phyloP scores from a whole-genome alignment of 352 stramenopile genomes.

The Phytophthora boehmeriae region DNA sequence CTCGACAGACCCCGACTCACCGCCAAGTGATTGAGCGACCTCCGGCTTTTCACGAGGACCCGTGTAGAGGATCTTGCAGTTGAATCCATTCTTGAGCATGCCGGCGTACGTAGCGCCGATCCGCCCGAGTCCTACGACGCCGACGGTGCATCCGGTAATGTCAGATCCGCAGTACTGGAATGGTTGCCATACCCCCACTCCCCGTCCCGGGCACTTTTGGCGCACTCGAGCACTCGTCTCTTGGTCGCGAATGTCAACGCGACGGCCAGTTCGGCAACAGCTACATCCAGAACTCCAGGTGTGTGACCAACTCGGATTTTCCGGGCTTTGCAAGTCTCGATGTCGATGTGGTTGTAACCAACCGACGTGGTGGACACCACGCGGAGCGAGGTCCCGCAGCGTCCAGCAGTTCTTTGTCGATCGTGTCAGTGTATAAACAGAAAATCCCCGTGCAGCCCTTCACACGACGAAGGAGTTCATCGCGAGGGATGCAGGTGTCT shows the following conservation, averaged over 20 bases:
- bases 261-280: conserved; percentile 73
- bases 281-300: conserved; percentile 83
- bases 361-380: conserved; percentile 87
- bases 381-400: conserved; percentile 52
- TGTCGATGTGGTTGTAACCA: conserved; percentile 90
- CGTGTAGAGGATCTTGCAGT: conserved; percentile 85
- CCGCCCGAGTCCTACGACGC: conserved; percentile 81
- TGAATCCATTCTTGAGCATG: conserved; percentile 85
- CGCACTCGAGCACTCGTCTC: conserved; percentile 60
- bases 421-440: conserved; percentile 68
- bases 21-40: conserved; percentile 35
- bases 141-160: conserved; percentile 73
- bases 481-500: conserved; percentile 38
- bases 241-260: conserved; percentile 69
- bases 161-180: conserved; percentile 79
- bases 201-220: conserved; percentile 74
- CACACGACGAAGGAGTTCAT: conserved; percentile 53
- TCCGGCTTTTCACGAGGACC: conserved; percentile 70
- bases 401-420: conserved; percentile 66
- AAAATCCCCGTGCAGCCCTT: conserved; percentile 52
- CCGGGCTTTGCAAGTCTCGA: conserved; percentile 65
- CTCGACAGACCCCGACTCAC: conserved; percentile 45
- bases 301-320: conserved; percentile 84
- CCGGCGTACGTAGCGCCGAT: conserved; percentile 86
- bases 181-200: conserved; percentile 82